Conservation (phyloP, 2,329 filamentous ascomycete species). For the Colletotrichum chlorophyti region DNA sequence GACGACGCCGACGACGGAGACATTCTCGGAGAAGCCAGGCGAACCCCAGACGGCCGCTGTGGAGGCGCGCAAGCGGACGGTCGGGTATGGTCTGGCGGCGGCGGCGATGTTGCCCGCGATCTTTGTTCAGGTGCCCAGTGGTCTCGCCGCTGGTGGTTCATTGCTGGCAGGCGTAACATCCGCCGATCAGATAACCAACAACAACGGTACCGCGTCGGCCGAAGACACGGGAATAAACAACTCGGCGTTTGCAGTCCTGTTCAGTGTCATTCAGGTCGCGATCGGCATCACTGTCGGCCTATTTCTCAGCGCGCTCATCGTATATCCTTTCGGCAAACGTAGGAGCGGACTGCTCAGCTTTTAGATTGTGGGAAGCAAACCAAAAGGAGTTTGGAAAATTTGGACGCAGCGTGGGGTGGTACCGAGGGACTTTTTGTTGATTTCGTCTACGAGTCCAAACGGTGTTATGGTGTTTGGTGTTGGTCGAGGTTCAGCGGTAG, state of each 20-base stretch:
- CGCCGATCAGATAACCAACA: conserved; percentile 59
- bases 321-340: conserved; percentile 64
- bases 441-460: no score
- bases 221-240: conserved; percentile 41
- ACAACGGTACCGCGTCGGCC: conserved; percentile 42
- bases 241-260: conserved; percentile 60
- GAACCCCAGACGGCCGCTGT: conserved; percentile 32
- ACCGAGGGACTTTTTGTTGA: no score
- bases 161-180: conserved; percentile 63
- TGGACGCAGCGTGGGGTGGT: no score
- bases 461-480: no score
- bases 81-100: conserved; percentile 80
- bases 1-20: conserved; percentile 2
- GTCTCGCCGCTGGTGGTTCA: conserved; percentile 66
- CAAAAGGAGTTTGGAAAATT: no score
- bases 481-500: no score
- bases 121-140: conserved; percentile 72
- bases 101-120: conserved; percentile 88
- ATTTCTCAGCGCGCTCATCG: conserved; percentile 61
- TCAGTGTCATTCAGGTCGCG: conserved; percentile 66
- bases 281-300: conserved; percentile 69
- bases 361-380: conserved; percentile 3
- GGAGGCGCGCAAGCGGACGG: conserved; percentile 42
- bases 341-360: conserved; percentile 61
- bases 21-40: conserved; percentile 25